Evolutionary conservation across 129 eudicot species (phyloP).

Genomic region (Artemisia annua): DNA sequence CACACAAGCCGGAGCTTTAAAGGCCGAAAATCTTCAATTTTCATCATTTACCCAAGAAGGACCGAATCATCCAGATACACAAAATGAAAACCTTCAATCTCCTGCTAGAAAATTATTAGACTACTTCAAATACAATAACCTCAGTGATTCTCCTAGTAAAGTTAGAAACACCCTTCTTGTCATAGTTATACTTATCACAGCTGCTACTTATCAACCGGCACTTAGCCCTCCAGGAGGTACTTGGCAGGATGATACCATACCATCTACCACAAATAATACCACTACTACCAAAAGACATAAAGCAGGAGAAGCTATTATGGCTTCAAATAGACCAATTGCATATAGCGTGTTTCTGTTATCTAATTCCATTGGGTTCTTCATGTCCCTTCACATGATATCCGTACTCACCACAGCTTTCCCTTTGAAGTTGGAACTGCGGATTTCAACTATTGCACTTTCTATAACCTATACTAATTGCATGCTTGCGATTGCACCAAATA

Average conservation of each 20-base stretch:
- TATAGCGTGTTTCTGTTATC: slow-evolving; percentile 27
- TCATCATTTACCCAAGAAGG: neutral
- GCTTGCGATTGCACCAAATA: slow-evolving; percentile 28
- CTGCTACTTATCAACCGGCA: slow-evolving; percentile 49
- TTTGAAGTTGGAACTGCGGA: slow-evolving; percentile 32
- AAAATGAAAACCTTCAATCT: neutral
- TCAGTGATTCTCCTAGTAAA: slow-evolving; percentile 38
- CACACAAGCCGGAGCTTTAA: slow-evolving; percentile 27
- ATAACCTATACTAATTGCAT: slow-evolving; percentile 29
- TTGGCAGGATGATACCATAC: slow-evolving; percentile 37
- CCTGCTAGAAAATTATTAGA: slow-evolving; percentile 1
- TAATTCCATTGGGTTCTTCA: slow-evolving; percentile 40
- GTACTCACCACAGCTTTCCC: slow-evolving; percentile 42
- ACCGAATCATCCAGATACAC: neutral
- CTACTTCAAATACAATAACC: slow-evolving; percentile 29
- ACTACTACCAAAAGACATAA: slow-evolving; percentile 4
- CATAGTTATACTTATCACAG: slow-evolving; percentile 34
- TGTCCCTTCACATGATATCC: slow-evolving; percentile 31
- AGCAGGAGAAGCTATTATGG: slow-evolving; percentile 41
- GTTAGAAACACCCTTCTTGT: slow-evolving; percentile 37
- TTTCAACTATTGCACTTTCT: slow-evolving; percentile 27
- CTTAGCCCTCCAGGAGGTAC: slow-evolving; percentile 53
- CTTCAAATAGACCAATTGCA: neutral
- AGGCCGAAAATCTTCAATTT: slow-evolving; percentile 22
- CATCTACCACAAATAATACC: neutral